phyloP scores from a whole-genome alignment of 2,329 filamentous ascomycete species.

The Colletotrichum lupini region DNA sequence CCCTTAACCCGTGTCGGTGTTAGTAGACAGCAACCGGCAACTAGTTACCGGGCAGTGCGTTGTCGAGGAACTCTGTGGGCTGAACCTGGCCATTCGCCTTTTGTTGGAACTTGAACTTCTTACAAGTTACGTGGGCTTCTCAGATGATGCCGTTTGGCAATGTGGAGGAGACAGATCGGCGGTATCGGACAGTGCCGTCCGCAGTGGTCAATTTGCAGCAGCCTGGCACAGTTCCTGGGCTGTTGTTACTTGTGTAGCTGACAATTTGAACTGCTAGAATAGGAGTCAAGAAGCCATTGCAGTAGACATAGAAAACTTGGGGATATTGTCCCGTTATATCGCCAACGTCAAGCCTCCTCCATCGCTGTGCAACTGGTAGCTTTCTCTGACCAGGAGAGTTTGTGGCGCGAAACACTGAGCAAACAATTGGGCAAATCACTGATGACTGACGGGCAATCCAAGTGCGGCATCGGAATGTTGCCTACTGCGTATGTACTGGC shows the following conservation, averaged over 20 bases:
- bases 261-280: not conserved
- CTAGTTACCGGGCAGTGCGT: not conserved
- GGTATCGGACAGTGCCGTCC: slow-evolving; percentile 4
- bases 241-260: not conserved
- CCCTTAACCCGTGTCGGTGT: slow-evolving; percentile 3
- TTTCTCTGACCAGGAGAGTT: not conserved
- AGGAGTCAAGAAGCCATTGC: not conserved
- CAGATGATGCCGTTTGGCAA: slow-evolving; percentile 8
- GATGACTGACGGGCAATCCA: not conserved
- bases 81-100: not conserved
- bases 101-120: not conserved
- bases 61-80: not conserved
- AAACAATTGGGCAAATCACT: not conserved
- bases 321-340: not conserved
- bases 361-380: not conserved
- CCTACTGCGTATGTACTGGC: not conserved
- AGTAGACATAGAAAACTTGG: not conserved
- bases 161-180: slow-evolving; percentile 7
- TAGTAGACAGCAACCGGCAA: not conserved
- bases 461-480: slow-evolving; percentile 18
- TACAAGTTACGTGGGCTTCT: slow-evolving; percentile 15
- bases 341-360: not conserved
- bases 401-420: not conserved
- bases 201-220: not conserved
- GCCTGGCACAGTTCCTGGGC: not conserved